Percentiles rank a stretch among this genome's conserved stretches.
These are phyloP conservation scores for Mediolabrus comicus DNA, from an alignment of 108 stramenopile genomes.

Conservation along the genomic window DNA sequence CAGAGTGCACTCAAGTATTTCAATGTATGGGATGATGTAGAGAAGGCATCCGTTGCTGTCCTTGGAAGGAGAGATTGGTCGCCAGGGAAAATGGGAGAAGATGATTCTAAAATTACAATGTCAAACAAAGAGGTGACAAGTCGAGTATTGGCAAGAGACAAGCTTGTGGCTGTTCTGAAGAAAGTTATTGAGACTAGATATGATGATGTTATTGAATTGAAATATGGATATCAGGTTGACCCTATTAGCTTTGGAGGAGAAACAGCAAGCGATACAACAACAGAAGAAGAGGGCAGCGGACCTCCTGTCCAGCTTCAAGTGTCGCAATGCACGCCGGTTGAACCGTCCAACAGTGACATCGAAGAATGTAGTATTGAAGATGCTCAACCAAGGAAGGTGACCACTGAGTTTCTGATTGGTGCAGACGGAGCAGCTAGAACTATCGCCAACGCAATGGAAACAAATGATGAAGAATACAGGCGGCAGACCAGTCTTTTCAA, in stretches of 20 bases:
- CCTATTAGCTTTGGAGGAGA: constrained; percentile 30
- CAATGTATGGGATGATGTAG: constrained; percentile 40
- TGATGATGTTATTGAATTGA: constrained; percentile 21
- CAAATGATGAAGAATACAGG: constrained; percentile 8
- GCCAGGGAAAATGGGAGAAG: constrained; percentile 19
- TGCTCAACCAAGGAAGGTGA: neutral
- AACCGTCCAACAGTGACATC: neutral
- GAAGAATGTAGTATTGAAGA: constrained; percentile 23
- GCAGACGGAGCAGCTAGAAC: constrained; percentile 41
- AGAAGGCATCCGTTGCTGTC: constrained; percentile 34
- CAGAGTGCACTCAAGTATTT: constrained; percentile 50
- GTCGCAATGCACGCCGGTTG: constrained; percentile 18
- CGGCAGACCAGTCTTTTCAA: neutral
- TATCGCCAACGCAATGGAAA: constrained; percentile 43
- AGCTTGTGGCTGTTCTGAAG: constrained; percentile 38
- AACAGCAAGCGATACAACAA: neutral
- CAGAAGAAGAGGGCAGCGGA: neutral
- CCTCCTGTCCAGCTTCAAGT: constrained; percentile 23
- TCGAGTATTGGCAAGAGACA: constrained; percentile 42
- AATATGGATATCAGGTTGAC: constrained; percentile 36
- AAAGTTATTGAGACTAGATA: constrained; percentile 13
- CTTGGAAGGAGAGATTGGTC: constrained; percentile 63
- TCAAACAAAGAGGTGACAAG: constrained; percentile 27
- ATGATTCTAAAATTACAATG: constrained; percentile 33
- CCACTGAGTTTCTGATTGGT: constrained; percentile 34